These are phyloP conservation scores for Pyrenochaeta sp. DNA, from an alignment of 2,329 filamentous ascomycete genomes.

Conservation along the genomic window DNA sequence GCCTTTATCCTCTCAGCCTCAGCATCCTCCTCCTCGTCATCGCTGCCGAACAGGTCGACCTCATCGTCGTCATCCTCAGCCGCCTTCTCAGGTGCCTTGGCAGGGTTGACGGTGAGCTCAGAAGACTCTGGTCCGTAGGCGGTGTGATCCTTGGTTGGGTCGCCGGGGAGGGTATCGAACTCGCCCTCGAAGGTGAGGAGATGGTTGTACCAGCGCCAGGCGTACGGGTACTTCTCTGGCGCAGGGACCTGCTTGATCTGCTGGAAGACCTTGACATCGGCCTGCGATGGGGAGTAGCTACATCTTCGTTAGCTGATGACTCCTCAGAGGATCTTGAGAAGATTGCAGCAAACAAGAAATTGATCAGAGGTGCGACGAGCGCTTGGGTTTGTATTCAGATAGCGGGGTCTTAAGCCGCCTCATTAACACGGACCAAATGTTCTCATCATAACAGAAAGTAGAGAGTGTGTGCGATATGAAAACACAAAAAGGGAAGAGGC, in stretches of 20 bases:
- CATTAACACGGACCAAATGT: slow-evolving; percentile 95
- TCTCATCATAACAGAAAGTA: slow-evolving; percentile 73
- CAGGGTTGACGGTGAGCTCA: slow-evolving; percentile 83
- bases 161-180: slow-evolving; percentile 89
- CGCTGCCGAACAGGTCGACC: slow-evolving; percentile 91
- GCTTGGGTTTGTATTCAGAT: slow-evolving; percentile 79
- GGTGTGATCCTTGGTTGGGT: slow-evolving; percentile 87
- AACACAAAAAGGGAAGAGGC: slow-evolving; percentile 22
- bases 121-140: slow-evolving; percentile 87
- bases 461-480: slow-evolving; percentile 32
- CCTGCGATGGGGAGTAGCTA: slow-evolving; percentile 80
- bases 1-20: slow-evolving; percentile 86
- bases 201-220: slow-evolving; percentile 99
- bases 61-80: slow-evolving; percentile 73
- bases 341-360: slow-evolving; percentile 24
- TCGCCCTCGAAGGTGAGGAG: slow-evolving; percentile 91
- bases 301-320: slow-evolving; percentile 32
- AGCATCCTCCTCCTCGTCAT: slow-evolving; percentile 74
- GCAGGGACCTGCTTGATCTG: slow-evolving; percentile 78
- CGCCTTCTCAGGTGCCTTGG: slow-evolving; percentile 75
- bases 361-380: slow-evolving; percentile 77
- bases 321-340: slow-evolving; percentile 13
- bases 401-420: slow-evolving; percentile 92
- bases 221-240: slow-evolving; percentile 88
- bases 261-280: slow-evolving; percentile 96